phyloP scores from a whole-genome alignment of 495 filamentous ascomycete species.

The Penicillium dipodomyicola region DNA sequence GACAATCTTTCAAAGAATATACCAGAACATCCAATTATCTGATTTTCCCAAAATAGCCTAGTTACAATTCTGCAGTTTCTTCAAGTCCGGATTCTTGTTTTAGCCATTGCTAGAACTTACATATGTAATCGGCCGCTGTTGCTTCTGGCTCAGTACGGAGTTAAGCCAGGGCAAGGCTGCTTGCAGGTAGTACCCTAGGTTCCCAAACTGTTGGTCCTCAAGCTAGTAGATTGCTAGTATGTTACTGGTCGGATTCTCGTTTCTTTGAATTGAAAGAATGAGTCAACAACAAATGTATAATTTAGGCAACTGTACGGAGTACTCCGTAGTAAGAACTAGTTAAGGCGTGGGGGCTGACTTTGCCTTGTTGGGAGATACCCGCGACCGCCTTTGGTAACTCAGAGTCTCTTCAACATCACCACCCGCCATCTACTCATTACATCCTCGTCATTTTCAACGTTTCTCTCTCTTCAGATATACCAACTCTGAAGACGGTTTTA shows the following conservation, averaged over 20 bases:
- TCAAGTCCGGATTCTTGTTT: neutral
- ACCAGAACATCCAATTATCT: neutral
- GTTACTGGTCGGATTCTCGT: neutral
- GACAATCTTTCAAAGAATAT: neutral
- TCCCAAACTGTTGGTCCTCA: neutral
- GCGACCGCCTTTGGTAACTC: neutral
- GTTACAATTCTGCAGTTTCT: neutral
- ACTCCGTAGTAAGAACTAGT: neutral
- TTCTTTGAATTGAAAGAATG: neutral
- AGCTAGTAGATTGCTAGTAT: neutral
- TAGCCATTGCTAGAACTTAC: neutral
- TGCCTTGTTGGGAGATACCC: neutral
- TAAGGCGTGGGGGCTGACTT: neutral
- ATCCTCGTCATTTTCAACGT: neutral
- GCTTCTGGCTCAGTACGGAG: neutral
- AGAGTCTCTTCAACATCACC: neutral
- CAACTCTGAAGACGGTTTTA: neutral
- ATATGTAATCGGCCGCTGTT: neutral
- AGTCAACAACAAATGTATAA: neutral
- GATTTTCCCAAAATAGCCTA: neutral
- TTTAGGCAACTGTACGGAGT: constrained; percentile 1
- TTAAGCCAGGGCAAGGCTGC: neutral
- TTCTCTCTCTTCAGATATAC: neutral
- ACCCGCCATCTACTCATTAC: neutral
- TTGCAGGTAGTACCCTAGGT: neutral